Base-by-base conservation (phyloP, 768 basidiomycete genomes). In the Hirschioporus abietinus region DNA sequence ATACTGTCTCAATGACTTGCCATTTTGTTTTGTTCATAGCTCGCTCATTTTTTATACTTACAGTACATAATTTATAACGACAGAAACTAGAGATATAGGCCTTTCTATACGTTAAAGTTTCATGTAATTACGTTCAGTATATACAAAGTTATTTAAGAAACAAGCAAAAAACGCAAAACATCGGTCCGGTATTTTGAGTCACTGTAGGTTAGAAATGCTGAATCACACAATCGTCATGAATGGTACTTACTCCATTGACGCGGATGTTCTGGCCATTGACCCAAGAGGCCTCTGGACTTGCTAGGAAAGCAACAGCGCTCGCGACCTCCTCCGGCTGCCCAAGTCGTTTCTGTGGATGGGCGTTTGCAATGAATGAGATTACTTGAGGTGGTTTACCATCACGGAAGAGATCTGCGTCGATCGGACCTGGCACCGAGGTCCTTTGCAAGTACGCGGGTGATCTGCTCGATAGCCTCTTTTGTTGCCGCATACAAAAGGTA, bases 381-480 rank as follows among this genome's bases (percentile, higher is more conserved):
- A 81, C 71, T 30, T 76, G 75, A 24, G 80, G 78, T 1, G 83
- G 71, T 72, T 86, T 88, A 30, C 84, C 84, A n/a, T 77, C 75
- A 18, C 84, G 80, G 77, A 88, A 88, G 62, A 85, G 75, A 12
- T 80, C 77, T 12, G 86, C 86, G 69, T 86, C 85, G 35, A 82
- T 80, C 1, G 86, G 83, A 0, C 10, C 77, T 74, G 12, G 74
- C 69, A 1, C 84, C 86, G n/a, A 87, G 78, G 67, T 87, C 85
- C 67, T 87, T 86, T 5, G 86, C 82, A 18, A 88, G 80, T 25
- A 86, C 81, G 18, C 86, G 82, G 35, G 82, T 75, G 59, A 86
- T 76, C 68, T 88, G 86, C 71, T 88, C 86, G 64, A 88, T 77
- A 0, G 86, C 86, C 42, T 84, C 86, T 73, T 87, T 86, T 0